Evolutionary conservation across 192 early-diverging fungal genomes (phyloP).

Genomic region (Dissophora globulifera): DNA sequence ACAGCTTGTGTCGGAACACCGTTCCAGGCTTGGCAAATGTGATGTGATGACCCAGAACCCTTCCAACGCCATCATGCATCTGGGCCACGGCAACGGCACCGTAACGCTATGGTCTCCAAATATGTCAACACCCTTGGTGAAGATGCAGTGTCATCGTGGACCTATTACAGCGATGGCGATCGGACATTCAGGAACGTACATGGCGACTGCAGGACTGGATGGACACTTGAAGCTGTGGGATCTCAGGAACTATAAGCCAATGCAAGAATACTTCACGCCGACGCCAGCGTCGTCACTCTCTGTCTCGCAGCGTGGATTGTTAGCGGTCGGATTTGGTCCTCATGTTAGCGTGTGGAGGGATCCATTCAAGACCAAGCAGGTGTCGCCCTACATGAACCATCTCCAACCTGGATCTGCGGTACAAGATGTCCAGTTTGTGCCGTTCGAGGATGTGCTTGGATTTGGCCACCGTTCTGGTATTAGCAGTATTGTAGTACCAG

Average conservation of each 20-base stretch:
- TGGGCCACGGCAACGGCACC: slow-evolving; percentile 90
- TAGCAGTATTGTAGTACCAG: slow-evolving; percentile 85
- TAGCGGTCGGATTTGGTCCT: slow-evolving; percentile 85
- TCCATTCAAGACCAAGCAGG: slow-evolving; percentile 75
- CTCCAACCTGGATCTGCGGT: slow-evolving; percentile 65
- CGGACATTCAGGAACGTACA: slow-evolving; percentile 79
- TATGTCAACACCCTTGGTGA: slow-evolving; percentile 85
- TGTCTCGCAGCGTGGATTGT: slow-evolving; percentile 85
- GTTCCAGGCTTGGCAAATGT: slow-evolving; percentile 81
- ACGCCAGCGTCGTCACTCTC: slow-evolving; percentile 82
- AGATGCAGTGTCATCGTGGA: slow-evolving; percentile 93
- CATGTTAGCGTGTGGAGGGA: slow-evolving; percentile 93
- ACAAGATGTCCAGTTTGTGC: slow-evolving; percentile 77
- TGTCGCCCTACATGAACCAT: slow-evolving; percentile 91
- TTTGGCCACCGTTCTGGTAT: slow-evolving; percentile 84
- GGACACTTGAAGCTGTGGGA: slow-evolving; percentile 94
- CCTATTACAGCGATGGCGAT: slow-evolving; percentile 88
- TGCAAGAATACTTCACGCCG: slow-evolving; percentile 85
- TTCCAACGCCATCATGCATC: slow-evolving; percentile 87
- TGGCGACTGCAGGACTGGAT: slow-evolving; percentile 94
- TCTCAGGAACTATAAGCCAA: slow-evolving; percentile 80
- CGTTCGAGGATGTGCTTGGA: slow-evolving; percentile 97
- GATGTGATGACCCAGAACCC: slow-evolving; percentile 92
- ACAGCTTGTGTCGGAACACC: slow-evolving; percentile 78
- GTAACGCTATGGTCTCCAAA: slow-evolving; percentile 94